A percentile compares a stretch with the other conserved stretches of the same genome.
These are phyloP conservation scores for Rheum nobile DNA, from an alignment of 148 eudicot species.

Conservation along the genomic window DNA sequence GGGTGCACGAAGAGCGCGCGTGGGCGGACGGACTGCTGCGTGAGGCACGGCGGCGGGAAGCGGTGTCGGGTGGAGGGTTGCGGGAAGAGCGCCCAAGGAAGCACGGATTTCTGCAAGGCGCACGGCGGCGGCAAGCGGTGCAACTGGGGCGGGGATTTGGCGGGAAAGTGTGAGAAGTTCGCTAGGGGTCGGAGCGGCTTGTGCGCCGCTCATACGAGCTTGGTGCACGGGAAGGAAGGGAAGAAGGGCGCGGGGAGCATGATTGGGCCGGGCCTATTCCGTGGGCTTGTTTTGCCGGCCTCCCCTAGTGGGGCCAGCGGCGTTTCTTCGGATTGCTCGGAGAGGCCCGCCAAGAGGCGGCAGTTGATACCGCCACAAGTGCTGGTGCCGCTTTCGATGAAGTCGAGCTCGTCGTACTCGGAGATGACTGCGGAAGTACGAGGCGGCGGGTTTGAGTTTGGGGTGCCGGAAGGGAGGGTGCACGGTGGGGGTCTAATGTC, in stretches of 20 bases:
- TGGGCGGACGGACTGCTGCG: conserved; percentile 86
- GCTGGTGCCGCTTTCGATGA: conserved; percentile 87
- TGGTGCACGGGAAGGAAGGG: conserved; percentile 46
- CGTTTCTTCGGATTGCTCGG: conserved; percentile 49
- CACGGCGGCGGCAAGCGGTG: conserved; percentile 98
- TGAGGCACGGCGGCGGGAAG: conserved; percentile 90
- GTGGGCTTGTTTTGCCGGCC: conserved; percentile 52
- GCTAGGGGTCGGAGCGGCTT: conserved; percentile 89
- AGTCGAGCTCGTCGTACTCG: conserved; percentile 32
- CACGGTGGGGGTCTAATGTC: conserved; percentile 91
- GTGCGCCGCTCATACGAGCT: conserved; percentile 75
- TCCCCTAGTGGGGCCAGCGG: conserved; percentile 18
- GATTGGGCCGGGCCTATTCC: conserved; percentile 78
- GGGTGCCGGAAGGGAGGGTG: conserved; percentile 73
- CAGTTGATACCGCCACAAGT: conserved; percentile 79
- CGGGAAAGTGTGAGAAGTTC: conserved; percentile 75
- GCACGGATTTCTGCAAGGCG: conserved; percentile 91
- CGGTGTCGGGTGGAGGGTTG: conserved; percentile 69
- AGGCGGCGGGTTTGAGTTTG: conserved; percentile 17
- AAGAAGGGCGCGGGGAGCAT: conserved; percentile 17
- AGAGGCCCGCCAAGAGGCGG: conserved; percentile 33
- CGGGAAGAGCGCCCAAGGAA: conserved; percentile 90
- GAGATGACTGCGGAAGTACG: conserved; percentile 13
- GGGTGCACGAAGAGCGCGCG: conserved; percentile 95
- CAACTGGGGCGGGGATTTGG: conserved; percentile 47